Evolutionary conservation across 73 alveolate genomes (phyloP).

Genomic region (Tetrahymena malaccensis): DNA sequence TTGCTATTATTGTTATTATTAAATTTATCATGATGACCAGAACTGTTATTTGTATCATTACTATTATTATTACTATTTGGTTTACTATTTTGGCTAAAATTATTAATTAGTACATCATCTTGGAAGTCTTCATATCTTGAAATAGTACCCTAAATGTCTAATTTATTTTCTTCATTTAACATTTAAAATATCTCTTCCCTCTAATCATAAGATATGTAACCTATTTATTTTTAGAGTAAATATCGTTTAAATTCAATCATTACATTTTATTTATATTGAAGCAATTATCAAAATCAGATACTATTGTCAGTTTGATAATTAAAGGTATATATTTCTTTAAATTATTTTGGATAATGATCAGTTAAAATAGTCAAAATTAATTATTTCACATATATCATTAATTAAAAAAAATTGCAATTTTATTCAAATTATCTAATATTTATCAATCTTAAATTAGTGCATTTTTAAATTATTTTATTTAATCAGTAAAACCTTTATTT

Average conservation of each 20-base stretch:
- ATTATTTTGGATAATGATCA: too few relatives aligned
- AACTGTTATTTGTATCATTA: neutral
- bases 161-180: neutral
- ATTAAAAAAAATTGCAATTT: too few relatives aligned
- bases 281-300: too few relatives aligned
- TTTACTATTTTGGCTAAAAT: neutral
- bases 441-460: too few relatives aligned
- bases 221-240: neutral
- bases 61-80: neutral
- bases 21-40: neutral
- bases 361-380: too few relatives aligned
- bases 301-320: too few relatives aligned
- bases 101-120: neutral
- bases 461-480: too few relatives aligned
- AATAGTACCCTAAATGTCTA: neutral
- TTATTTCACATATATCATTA: too few relatives aligned
- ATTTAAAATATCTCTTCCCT: neutral
- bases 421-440: too few relatives aligned
- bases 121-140: neutral
- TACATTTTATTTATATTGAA: too few relatives aligned
- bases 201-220: neutral
- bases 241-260: too few relatives aligned
- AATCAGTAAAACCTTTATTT: neutral
- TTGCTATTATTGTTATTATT: neutral
- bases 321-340: too few relatives aligned